Evolutionary conservation across 1,139 yeast species (phyloP), one percentile per base, ranked within the genome.

Genomic region (Sugiyamaella novakii): DNA sequence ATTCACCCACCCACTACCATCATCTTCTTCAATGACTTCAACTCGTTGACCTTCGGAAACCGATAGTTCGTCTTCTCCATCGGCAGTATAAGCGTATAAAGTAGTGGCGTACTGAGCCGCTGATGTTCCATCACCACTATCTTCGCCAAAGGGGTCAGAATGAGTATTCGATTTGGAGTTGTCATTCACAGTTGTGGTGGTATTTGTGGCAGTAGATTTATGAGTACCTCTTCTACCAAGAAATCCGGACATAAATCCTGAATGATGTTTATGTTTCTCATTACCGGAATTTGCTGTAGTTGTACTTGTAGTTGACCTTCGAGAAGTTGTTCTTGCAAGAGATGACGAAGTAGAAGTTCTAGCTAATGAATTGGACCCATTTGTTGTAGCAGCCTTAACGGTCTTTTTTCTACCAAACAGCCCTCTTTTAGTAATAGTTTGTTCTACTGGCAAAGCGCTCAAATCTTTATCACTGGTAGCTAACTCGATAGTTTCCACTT

Each of bases 1-100:
- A 58, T 70, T 67, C 0, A 96, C 84, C 99, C 99, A 94, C 0
- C 99, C 99, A 5, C 92, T 83, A 0, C 97, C 97, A 58, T 87
- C 92, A 65, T 92, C 98, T 2, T 71, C 71, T 44, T 79, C 81
- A 0, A 84, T 53, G 2, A 92, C 75, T 3, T 69, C 69, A 33
- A 91, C 68, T 3, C 68, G 62, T 41, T 87, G 95, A 5, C 94
- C 91, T 0, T 79, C 78, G 6, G 61, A 54, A 1, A 92, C 69
- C 1, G 80, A 67, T 1, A 82, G 69, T 67, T 92, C 98, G 61
- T 89, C 98, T 27, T 74, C 79, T 3, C 89, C 96, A 3, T 78
- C 70, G 0, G 94, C 83, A 3, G 75, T 68, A 63, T 91, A 92
- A 1, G 76, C 75, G 61, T 84, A 92, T 19, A 85, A 61, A 0